phyloP scores from a whole-genome alignment of 176 grass and related monocot species.

The Eragrostis nindensis region DNA sequence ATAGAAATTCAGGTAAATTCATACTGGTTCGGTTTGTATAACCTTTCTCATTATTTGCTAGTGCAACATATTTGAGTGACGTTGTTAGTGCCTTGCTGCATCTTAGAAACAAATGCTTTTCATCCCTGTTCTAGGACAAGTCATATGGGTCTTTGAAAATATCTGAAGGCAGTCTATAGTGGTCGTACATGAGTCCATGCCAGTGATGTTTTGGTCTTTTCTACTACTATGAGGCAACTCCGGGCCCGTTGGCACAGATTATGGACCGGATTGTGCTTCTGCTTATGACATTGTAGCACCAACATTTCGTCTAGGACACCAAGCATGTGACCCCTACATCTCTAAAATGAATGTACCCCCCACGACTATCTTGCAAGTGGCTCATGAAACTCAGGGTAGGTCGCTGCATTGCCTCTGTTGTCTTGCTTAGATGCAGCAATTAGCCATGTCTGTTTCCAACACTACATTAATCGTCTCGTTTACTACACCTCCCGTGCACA shows the following conservation, averaged over 20 bases:
- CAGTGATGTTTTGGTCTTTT: conserved; percentile 27
- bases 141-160: not conserved
- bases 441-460: not conserved
- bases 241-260: too few species aligned
- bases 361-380: too few species aligned
- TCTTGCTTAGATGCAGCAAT: not conserved
- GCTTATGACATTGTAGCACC: too few species aligned
- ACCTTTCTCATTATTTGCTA: too few species aligned
- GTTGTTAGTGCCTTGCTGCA: not conserved
- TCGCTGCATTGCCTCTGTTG: not conserved
- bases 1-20: conserved; percentile 85
- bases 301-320: too few species aligned
- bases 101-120: too few species aligned
- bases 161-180: not conserved
- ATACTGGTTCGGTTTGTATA: not conserved
- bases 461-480: not conserved
- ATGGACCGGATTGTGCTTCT: too few species aligned
- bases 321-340: too few species aligned
- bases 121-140: not conserved
- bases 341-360: too few species aligned
- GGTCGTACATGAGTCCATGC: not conserved
- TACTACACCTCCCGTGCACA: not conserved
- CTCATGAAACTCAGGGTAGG: too few species aligned
- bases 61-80: not conserved
- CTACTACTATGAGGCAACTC: too few species aligned